phyloP scores from a whole-genome alignment of 768 basidiomycete species.

The Macrolepiota albuminosa region DNA sequence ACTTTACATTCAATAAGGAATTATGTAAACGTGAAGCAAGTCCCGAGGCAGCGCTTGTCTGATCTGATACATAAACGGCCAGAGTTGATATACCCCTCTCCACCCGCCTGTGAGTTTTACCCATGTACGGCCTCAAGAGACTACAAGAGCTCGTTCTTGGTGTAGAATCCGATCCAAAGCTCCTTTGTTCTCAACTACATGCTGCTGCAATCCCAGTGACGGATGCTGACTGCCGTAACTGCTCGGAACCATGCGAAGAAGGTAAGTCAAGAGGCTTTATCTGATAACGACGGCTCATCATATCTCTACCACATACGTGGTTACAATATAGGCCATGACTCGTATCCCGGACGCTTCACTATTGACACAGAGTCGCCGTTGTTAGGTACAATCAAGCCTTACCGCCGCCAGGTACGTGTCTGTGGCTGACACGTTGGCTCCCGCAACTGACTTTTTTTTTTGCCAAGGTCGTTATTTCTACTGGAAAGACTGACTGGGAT shows the following conservation, averaged over 20 bases:
- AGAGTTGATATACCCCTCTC: conserved; percentile 7
- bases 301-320: neutral
- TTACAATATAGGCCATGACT: conserved; percentile 54
- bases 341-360: conserved; percentile 67
- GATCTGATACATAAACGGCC: conserved; percentile 22
- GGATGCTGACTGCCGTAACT: conserved; percentile 63
- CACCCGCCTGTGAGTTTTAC: conserved; percentile 7
- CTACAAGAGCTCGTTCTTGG: conserved; percentile 40
- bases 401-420: conserved; percentile 64
- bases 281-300: conserved; percentile 24
- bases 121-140: conserved; percentile 34
- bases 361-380: conserved; percentile 78
- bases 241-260: conserved; percentile 74
- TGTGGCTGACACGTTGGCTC: conserved; percentile 1
- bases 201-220: conserved; percentile 61
- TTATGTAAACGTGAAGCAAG: neutral
- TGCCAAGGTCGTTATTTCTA: conserved; percentile 77
- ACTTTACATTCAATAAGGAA: neutral
- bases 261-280: conserved; percentile 32
- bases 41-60: conserved; percentile 18
- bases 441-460: neutral
- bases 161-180: conserved; percentile 30
- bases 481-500: conserved; percentile 87
- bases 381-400: conserved; percentile 83
- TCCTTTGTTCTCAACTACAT: conserved; percentile 46